phyloP scores from a whole-genome alignment of 73 alveolate genomes.

The Durusdinium trenchii region DNA sequence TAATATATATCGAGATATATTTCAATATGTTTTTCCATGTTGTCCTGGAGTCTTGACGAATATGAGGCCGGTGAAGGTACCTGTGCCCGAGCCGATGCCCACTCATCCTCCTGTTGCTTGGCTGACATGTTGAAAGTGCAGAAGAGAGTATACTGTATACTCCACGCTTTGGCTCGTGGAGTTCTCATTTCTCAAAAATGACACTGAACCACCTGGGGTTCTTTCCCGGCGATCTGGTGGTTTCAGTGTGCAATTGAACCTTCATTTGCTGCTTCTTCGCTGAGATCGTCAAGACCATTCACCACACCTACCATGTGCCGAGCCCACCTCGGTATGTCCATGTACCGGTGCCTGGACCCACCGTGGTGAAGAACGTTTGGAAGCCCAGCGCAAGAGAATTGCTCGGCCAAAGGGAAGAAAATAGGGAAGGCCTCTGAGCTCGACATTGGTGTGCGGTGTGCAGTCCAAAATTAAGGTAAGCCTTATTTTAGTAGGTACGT shows the following conservation, averaged over 20 bases:
- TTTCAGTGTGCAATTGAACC: background rate
- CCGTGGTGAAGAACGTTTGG: background rate
- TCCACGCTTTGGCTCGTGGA: background rate
- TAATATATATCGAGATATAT: too few species aligned
- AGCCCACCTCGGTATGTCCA: background rate
- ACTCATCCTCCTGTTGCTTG: slow-evolving; percentile 4
- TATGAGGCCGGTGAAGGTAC: slow-evolving; percentile 29
- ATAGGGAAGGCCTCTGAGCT: too few species aligned
- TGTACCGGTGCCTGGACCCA: slow-evolving; percentile 74
- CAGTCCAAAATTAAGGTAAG: too few species aligned
- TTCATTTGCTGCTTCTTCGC: background rate
- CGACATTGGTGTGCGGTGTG: too few species aligned
- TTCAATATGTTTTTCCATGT: too few species aligned
- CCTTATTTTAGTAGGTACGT: too few species aligned
- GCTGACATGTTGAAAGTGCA: background rate
- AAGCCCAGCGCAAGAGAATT: background rate
- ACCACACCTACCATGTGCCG: slow-evolving; percentile 22
- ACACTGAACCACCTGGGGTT: too few species aligned
- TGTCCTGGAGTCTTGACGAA: too few species aligned
- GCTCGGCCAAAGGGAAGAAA: too few species aligned
- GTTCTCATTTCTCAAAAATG: background rate
- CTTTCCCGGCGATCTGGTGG: background rate
- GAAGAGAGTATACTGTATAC: background rate
- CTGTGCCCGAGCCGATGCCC: slow-evolving; percentile 75
- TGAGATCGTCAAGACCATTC: slow-evolving; percentile 2